phyloP scores from a whole-genome alignment of 805 yeast species.

The Wickerhamiella spandovensis region DNA sequence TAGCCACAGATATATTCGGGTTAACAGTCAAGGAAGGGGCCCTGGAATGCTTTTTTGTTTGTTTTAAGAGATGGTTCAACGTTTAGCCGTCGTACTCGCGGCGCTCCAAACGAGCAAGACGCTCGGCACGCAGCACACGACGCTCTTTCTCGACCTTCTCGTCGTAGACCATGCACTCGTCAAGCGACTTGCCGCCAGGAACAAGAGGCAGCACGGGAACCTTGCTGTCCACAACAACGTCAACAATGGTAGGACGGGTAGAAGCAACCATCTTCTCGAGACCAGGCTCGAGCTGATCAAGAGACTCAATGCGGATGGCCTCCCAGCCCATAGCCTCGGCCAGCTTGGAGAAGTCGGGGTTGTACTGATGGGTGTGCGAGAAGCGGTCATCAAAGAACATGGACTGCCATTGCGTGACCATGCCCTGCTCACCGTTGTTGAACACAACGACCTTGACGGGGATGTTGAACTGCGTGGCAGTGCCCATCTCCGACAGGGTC shows the following conservation, averaged over 20 bases:
- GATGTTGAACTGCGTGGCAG: conserved; percentile 87
- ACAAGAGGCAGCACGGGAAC: conserved; percentile 98
- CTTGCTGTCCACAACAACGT: conserved; percentile 77
- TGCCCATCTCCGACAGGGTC: conserved; percentile 85
- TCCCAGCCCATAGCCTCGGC: conserved; percentile 90
- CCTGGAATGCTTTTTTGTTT: too few species aligned
- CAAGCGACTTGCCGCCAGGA: conserved; percentile 87
- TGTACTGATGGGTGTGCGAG: conserved; percentile 93
- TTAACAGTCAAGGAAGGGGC: too few species aligned
- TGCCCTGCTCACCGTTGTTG: conserved; percentile 98
- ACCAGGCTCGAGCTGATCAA: conserved; percentile 47
- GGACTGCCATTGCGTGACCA: conserved; percentile 99
- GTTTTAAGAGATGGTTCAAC: neutral
- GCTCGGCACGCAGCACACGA: conserved; percentile 21
- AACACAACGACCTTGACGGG: conserved; percentile 82
- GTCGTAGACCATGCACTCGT: conserved; percentile 83
- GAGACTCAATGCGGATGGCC: conserved; percentile 61
- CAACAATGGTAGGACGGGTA: conserved; percentile 78
- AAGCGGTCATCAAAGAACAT: conserved; percentile 93
- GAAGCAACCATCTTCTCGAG: conserved; percentile 57
- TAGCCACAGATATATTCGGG: neutral
- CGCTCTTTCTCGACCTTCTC: conserved; percentile 59
- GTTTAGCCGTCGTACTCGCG: conserved; percentile 8
- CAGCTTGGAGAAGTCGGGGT: conserved; percentile 85
- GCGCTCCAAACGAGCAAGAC: conserved; percentile 20